Conservation (phyloP, 2,329 filamentous ascomycete species). For the Pochonia chlamydosporia region DNA sequence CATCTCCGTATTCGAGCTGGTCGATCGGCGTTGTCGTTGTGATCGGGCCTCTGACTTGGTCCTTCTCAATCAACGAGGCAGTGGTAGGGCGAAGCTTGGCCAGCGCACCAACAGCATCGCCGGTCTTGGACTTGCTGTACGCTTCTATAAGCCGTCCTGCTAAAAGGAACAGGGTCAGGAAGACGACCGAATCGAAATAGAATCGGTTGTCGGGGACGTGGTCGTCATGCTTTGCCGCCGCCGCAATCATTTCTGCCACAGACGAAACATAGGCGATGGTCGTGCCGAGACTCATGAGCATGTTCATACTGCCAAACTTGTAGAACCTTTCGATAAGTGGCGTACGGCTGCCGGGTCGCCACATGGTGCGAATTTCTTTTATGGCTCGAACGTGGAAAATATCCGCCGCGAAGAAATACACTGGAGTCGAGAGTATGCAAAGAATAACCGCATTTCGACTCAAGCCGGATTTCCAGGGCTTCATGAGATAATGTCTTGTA, state of each 20-base stretch:
- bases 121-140: slow-evolving; percentile 86
- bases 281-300: slow-evolving; percentile 84
- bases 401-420: slow-evolving; percentile 83
- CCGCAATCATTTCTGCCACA: slow-evolving; percentile 66
- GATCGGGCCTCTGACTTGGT: slow-evolving; percentile 26
- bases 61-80: slow-evolving; percentile 60
- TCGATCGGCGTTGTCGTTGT: slow-evolving; percentile 51
- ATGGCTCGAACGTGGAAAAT: slow-evolving; percentile 74
- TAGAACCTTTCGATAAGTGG: slow-evolving; percentile 73
- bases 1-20: slow-evolving; percentile 67
- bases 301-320: slow-evolving; percentile 95
- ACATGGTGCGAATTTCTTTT: slow-evolving; percentile 73
- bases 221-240: slow-evolving; percentile 40
- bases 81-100: slow-evolving; percentile 72
- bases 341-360: slow-evolving; percentile 68
- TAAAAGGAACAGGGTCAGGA: slow-evolving; percentile 83
- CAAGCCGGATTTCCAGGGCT: slow-evolving; percentile 64
- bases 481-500: slow-evolving; percentile 61
- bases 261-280: slow-evolving; percentile 84
- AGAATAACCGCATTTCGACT: slow-evolving; percentile 73
- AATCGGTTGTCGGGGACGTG: slow-evolving; percentile 42
- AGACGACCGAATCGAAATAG: slow-evolving; percentile 92
- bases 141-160: slow-evolving; percentile 71
- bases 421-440: slow-evolving; percentile 74
- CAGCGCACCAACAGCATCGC: slow-evolving; percentile 76